Base-by-base conservation (phyloP, 805 yeast species). In the Cyberlindnera petersonii region DNA sequence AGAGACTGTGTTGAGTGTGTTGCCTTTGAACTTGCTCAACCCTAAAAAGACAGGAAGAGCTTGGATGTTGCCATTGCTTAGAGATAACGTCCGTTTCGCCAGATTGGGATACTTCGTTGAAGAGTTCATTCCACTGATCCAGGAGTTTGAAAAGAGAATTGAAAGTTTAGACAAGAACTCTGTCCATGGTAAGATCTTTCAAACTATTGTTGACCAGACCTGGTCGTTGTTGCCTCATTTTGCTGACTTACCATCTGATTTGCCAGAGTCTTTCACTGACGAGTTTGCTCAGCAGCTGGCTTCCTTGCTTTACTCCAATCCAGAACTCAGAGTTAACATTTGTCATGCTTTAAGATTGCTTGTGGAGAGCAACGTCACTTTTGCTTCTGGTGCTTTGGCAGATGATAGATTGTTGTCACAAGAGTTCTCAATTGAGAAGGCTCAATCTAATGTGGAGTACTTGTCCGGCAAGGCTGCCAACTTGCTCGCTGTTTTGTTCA, bases 221-320 rank as follows among this genome's bases (percentile, higher is more conserved):
- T 88, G 97, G 97, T 79, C 94, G 1, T 68, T 89, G 47, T 68
- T 93, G 46, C 96, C 98, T 14, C 83, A 80, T 50, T 93, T 88
- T 61, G 82, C 93, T 56, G 93, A 85, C 56, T 70, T 89, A 51
- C 96, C 98, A 24, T 68, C 66, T 19, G 98, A 93, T 63, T 67
- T 87, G 49, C 60, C 56, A 17, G 53, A 56, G 8, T 66, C 86
- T 0, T 87, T 91, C 56, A 75, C 77, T 39, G 86, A 82, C 57
- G 74, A 72, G 19, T 86, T 88, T 66, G 96, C 96, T 9, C 75
- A 87, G 37, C 63, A 71, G 23, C 66, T 94, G 42, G 73, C 95
- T n/a, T 77, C 79, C 30, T 59, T 80, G 37, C 65, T 93, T 53
- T 93, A 91, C 60, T 71, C 83, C 35, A 74, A 79, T 9, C 85